phyloP scores from a whole-genome alignment of 2,329 filamentous ascomycete species.

The Colletotrichum sp. region DNA sequence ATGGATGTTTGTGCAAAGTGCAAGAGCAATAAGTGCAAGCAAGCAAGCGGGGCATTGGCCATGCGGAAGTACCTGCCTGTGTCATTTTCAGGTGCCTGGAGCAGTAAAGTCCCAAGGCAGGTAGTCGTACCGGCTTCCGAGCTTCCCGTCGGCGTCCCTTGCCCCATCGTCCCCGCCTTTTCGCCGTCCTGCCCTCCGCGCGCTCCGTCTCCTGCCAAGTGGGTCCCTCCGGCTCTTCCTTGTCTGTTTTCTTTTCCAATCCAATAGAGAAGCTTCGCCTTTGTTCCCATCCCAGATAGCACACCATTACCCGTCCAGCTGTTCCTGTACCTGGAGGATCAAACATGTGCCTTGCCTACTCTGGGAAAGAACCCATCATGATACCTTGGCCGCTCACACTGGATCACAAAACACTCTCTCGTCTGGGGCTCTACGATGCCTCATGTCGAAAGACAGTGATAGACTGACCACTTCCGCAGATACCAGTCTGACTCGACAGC shows the following conservation, averaged over 20 bases:
- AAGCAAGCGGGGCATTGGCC: background rate
- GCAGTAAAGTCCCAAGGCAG: background rate
- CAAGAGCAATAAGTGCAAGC: background rate
- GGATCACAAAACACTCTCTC: background rate
- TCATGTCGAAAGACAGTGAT: background rate
- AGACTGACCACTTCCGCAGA: background rate
- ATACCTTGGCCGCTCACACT: background rate
- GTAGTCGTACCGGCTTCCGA: background rate
- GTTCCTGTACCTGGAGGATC: background rate
- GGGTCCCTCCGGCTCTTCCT: background rate
- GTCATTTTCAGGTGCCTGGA: too few relatives aligned
- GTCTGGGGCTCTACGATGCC: background rate
- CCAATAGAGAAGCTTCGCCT: background rate
- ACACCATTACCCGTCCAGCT: background rate
- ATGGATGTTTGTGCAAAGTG: background rate
- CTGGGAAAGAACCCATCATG: background rate
- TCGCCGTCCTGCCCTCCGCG: slow-evolving; percentile 1
- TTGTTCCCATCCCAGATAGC: background rate
- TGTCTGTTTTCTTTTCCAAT: background rate
- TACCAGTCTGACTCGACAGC: background rate
- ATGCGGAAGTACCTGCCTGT: background rate
- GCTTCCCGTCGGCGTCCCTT: background rate
- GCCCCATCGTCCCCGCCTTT: background rate
- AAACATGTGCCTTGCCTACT: background rate
- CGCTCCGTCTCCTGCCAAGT: background rate